These are phyloP conservation scores for Albifimbria verrucaria DNA, from an alignment of 2,329 filamentous ascomycete genomes.

Conservation along the genomic window DNA sequence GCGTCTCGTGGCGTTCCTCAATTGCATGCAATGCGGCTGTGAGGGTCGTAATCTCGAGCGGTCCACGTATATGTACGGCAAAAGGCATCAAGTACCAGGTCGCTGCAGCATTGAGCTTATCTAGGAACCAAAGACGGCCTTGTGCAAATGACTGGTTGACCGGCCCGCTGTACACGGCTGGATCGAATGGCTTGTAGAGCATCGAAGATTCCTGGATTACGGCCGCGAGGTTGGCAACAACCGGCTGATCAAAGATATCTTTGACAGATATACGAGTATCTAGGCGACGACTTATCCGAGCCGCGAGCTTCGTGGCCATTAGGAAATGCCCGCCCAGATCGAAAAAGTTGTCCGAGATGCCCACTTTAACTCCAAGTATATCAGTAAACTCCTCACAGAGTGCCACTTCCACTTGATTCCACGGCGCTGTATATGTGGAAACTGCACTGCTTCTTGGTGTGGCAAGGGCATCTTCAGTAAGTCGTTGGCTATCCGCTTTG, in stretches of 20 bases:
- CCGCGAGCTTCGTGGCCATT: conserved; percentile 13
- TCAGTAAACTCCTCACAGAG: conserved; percentile 9
- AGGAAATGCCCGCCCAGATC: conserved; percentile 23
- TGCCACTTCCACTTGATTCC: not conserved
- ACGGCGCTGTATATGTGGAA: not conserved
- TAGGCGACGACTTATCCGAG: not conserved
- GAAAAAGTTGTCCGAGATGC: conserved; percentile 18
- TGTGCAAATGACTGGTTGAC: conserved; percentile 14
- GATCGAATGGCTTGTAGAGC: not conserved
- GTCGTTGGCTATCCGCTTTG: not conserved
- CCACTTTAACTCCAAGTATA: not conserved
- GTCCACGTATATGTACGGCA: conserved; percentile 5
- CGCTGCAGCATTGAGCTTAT: conserved; percentile 5
- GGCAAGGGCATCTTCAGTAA: not conserved
- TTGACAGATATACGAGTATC: not conserved
- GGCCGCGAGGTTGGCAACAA: not conserved
- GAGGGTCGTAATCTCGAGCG: conserved; percentile 5
- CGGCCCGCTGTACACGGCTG: not conserved
- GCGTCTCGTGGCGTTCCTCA: conserved; percentile 9
- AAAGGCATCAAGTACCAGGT: conserved; percentile 10
- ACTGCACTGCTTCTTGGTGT: not conserved
- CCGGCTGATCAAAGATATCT: not conserved
- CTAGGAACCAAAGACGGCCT: conserved; percentile 11
- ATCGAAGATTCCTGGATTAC: not conserved
- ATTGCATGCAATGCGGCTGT: conserved; percentile 4